A percentile compares a stretch with the other conserved stretches of the same genome.
Conservation (phyloP, 176 grass and related monocot species). For the Raddia guianensis region DNA sequence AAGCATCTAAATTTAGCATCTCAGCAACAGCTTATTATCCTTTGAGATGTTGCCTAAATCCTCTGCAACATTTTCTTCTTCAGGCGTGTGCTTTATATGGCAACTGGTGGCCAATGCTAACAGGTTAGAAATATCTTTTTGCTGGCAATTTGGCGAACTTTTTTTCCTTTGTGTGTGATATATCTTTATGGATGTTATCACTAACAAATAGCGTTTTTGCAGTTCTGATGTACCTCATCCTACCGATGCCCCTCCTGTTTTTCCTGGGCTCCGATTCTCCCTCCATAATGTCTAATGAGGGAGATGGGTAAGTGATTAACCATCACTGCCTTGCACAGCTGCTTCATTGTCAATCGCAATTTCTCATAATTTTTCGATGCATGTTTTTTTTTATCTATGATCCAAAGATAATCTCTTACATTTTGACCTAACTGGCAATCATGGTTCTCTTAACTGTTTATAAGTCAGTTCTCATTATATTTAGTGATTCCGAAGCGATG, state of each 20-base stretch:
- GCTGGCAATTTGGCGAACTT: neutral
- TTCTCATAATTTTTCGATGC: no score
- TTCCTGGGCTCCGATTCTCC: conserved; percentile 64
- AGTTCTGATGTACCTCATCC: conserved; percentile 90
- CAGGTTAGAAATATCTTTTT: conserved; percentile 54
- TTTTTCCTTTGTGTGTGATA: neutral
- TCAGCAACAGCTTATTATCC: neutral
- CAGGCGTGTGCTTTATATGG: conserved; percentile 88
- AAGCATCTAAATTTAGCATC: conserved; percentile 7
- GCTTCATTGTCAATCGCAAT: neutral
- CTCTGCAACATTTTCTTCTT: neutral
- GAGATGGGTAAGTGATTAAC: conserved; percentile 57
- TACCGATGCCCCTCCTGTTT: conserved; percentile 92
- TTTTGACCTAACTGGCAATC: no score
- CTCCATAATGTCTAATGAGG: conserved; percentile 53
- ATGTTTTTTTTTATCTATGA: no score
- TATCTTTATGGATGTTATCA: neutral
- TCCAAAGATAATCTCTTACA: no score
- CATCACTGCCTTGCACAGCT: neutral
- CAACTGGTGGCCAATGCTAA: conserved; percentile 99
- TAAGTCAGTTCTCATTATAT: neutral
- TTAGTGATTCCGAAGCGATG: neutral
- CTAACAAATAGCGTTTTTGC: conserved; percentile 22
- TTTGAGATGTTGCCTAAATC: conserved; percentile 20
- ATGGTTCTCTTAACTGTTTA: no score